phyloP scores from a whole-genome alignment of 139 green algal genomes.

The Chlamydomonas urium region DNA sequence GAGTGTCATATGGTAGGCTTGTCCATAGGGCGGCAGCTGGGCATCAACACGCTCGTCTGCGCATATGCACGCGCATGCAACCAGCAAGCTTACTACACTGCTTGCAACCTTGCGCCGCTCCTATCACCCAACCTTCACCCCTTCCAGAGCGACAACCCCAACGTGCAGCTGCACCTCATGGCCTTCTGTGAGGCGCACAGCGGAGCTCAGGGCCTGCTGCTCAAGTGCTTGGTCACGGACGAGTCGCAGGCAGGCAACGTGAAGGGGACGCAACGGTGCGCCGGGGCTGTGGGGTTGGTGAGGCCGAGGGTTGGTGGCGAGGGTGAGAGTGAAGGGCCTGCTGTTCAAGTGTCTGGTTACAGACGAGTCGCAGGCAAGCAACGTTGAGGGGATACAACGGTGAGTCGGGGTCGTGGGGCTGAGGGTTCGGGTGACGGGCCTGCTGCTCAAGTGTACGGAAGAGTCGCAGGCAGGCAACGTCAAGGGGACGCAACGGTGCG shows the following conservation, averaged over 20 bases:
- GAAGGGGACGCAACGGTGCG: slow-evolving; percentile 15
- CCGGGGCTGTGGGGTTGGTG: no score
- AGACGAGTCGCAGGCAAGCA: slow-evolving; percentile 46
- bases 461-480: slow-evolving; percentile 45
- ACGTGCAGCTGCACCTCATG: slow-evolving; percentile 50
- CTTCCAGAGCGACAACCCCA: slow-evolving; percentile 8
- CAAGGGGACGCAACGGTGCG: slow-evolving; percentile 15
- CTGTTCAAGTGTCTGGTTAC: slow-evolving; percentile 59
- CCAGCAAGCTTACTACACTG: no score
- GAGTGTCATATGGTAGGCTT: no score
- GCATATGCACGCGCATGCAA: no score
- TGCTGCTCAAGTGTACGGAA: slow-evolving; percentile 60
- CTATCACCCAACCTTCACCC: no score
- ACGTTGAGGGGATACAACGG: slow-evolving; percentile 8
- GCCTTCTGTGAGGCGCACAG: slow-evolving; percentile 63
- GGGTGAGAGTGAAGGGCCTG: no score
- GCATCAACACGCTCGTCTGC: no score
- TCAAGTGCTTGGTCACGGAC: slow-evolving; percentile 59
- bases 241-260: slow-evolving; percentile 45
- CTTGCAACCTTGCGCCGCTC: no score
- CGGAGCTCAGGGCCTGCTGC: slow-evolving; percentile 53
- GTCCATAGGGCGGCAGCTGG: no score
- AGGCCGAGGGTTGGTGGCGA: no score
- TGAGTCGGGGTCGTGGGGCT: no score
- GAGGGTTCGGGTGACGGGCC: slow-evolving; percentile 20